These are phyloP conservation scores for Aspergillus intermedius DNA, from an alignment of 2,329 filamentous ascomycete genomes.

Conservation along the genomic window DNA sequence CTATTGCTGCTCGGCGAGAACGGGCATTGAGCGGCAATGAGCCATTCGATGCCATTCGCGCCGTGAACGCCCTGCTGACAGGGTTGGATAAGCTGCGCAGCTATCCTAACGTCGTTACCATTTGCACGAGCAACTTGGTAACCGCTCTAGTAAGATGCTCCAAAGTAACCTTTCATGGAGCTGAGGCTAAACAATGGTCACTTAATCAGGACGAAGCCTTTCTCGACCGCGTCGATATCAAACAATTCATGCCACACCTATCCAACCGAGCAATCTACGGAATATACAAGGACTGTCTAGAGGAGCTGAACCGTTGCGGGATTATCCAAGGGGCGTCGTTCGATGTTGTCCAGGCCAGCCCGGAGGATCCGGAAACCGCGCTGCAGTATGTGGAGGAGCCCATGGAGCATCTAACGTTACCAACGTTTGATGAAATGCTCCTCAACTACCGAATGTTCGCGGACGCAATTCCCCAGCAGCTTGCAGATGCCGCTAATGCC, in stretches of 20 bases:
- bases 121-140: slow-evolving; percentile 47
- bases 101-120: slow-evolving; percentile 41
- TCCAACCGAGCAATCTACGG: slow-evolving; percentile 38
- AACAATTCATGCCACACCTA: slow-evolving; percentile 39
- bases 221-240: slow-evolving; percentile 44
- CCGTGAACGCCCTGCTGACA: slow-evolving; percentile 46
- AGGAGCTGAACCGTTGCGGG: slow-evolving; percentile 36
- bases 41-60: slow-evolving; percentile 42
- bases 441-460: slow-evolving; percentile 24
- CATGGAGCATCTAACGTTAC: slow-evolving; percentile 16
- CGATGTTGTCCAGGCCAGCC: slow-evolving; percentile 18
- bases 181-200: neutral
- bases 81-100: slow-evolving; percentile 41
- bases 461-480: slow-evolving; percentile 20
- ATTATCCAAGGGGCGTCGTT: slow-evolving; percentile 27
- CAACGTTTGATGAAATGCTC: slow-evolving; percentile 23
- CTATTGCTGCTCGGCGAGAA: slow-evolving; percentile 40
- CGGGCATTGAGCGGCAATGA: slow-evolving; percentile 35
- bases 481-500: slow-evolving; percentile 21
- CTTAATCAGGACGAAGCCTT: slow-evolving; percentile 39
- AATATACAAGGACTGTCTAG: slow-evolving; percentile 44
- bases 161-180: neutral
- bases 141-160: slow-evolving; percentile 30
- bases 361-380: slow-evolving; percentile 15
- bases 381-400: slow-evolving; percentile 24